These are phyloP conservation scores for Penicillium bialowiezense DNA, from an alignment of 495 filamentous ascomycete species.

Conservation along the genomic window DNA sequence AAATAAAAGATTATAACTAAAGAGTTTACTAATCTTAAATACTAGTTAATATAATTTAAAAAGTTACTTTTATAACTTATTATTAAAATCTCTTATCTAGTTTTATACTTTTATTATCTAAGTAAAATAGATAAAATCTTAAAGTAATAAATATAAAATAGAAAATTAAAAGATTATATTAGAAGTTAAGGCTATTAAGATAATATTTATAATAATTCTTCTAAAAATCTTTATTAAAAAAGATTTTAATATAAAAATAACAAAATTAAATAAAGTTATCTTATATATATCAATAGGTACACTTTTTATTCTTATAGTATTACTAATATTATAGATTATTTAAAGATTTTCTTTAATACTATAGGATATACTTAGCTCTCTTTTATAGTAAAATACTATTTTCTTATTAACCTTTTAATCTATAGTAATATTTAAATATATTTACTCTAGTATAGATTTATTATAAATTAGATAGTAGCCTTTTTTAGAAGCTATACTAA, in stretches of 20 bases:
- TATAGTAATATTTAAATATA: not conserved
- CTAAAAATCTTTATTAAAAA: slow-evolving; percentile 7
- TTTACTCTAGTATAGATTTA: slow-evolving; percentile 7
- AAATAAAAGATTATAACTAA: not conserved
- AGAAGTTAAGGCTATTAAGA: slow-evolving; percentile 10
- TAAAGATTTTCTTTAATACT: slow-evolving; percentile 17
- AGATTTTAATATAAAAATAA: slow-evolving; percentile 13
- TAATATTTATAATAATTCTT: slow-evolving; percentile 9
- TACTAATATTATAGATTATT: slow-evolving; percentile 19
- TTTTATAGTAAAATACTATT: slow-evolving; percentile 9
- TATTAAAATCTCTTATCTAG: slow-evolving; percentile 14
- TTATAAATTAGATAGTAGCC: slow-evolving; percentile 11
- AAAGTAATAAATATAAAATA: slow-evolving; percentile 14
- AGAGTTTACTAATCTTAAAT: not conserved
- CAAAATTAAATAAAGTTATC: slow-evolving; percentile 18
- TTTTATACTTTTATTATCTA: slow-evolving; percentile 9
- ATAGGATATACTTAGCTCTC: slow-evolving; percentile 20
- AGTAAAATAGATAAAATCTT: slow-evolving; percentile 13
- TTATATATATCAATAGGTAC: slow-evolving; percentile 13
- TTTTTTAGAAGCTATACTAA: slow-evolving; percentile 4
- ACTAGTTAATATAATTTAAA: slow-evolving; percentile 12
- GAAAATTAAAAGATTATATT: slow-evolving; percentile 19
- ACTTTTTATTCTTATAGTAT: slow-evolving; percentile 20
- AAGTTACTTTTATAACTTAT: slow-evolving; percentile 13
- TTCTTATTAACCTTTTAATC: slow-evolving; percentile 4